A percentile compares a stretch with the other conserved stretches of the same genome.
phyloP scores from a whole-genome alignment of 1,284 basidiomycete genomes.

The Limonomyces culmigenus region DNA sequence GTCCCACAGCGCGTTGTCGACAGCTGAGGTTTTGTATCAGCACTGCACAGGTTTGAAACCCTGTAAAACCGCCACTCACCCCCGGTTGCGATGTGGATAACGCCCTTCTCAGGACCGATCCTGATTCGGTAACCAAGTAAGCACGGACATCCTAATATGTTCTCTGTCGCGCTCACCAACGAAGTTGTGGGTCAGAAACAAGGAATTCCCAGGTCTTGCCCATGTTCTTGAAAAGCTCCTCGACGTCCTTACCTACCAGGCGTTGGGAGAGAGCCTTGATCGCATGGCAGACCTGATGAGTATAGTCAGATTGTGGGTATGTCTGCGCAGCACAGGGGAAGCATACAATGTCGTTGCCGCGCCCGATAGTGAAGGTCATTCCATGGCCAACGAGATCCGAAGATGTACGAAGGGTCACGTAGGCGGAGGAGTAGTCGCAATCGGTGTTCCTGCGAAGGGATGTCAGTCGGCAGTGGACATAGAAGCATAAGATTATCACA shows the following conservation, averaged over 20 bases:
- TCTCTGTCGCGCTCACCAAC: conserved; percentile 45
- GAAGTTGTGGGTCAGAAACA: conserved; percentile 72
- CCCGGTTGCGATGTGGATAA: conserved; percentile 68
- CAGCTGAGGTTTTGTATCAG: no score
- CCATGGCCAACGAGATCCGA: conserved; percentile 68
- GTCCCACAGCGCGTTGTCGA: conserved; percentile 72
- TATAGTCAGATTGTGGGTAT: background rate
- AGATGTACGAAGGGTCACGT: conserved; percentile 65
- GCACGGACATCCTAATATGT: no score
- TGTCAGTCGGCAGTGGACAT: background rate
- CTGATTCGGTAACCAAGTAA: no score
- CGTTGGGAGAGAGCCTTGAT: conserved; percentile 67
- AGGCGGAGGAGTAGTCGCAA: conserved; percentile 91
- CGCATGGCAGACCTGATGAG: conserved; percentile 52
- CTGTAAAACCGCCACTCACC: no score
- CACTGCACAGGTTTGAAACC: no score
- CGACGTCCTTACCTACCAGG: conserved; percentile 72
- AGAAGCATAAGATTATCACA: conserved; percentile 5
- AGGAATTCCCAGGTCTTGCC: conserved; percentile 70
- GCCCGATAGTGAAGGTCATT: conserved; percentile 96
- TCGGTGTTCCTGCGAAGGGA: conserved; percentile 62
- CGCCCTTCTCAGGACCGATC: conserved; percentile 82
- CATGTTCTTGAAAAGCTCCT: conserved; percentile 79
- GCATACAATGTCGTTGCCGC: conserved; percentile 79
- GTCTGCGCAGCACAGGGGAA: background rate